phyloP scores from a whole-genome alignment of 345 rosid species.

The Rhodamnia argentea region DNA sequence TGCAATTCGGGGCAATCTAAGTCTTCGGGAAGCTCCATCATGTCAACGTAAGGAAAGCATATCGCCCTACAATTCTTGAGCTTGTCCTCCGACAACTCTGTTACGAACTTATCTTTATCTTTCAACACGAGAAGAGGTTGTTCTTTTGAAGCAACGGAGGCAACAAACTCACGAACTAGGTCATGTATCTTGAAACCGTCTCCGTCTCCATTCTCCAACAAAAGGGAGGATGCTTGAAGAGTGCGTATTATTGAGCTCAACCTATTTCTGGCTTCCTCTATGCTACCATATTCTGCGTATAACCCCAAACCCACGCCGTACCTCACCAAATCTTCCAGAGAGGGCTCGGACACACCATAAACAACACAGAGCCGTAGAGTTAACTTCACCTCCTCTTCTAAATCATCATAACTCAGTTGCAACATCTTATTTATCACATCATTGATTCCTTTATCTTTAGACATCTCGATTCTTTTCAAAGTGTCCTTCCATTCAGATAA shows the following conservation, averaged over 20 bases:
- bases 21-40: background rate
- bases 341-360: background rate
- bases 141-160: background rate
- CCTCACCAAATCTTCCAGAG: background rate
- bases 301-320: background rate
- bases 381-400: rapidly evolving
- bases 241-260: background rate
- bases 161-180: background rate
- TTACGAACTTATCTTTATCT: background rate
- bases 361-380: background rate
- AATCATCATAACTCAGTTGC: rapidly evolving
- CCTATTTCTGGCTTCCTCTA: background rate
- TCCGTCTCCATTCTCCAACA: background rate
- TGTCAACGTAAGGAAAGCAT: background rate
- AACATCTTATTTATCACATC: rapidly evolving
- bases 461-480: too few relatives aligned
- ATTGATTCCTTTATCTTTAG: too few relatives aligned
- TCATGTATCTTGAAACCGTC: background rate
- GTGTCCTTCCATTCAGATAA: rapidly evolving
- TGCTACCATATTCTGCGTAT: background rate
- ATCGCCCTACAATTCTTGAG: background rate
- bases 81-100: background rate
- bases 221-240: background rate
- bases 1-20: background rate
- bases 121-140: background rate